Evolutionary conservation across 2,329 filamentous ascomycete genomes (phyloP).

Genomic region (Scytalidium lignicola): DNA sequence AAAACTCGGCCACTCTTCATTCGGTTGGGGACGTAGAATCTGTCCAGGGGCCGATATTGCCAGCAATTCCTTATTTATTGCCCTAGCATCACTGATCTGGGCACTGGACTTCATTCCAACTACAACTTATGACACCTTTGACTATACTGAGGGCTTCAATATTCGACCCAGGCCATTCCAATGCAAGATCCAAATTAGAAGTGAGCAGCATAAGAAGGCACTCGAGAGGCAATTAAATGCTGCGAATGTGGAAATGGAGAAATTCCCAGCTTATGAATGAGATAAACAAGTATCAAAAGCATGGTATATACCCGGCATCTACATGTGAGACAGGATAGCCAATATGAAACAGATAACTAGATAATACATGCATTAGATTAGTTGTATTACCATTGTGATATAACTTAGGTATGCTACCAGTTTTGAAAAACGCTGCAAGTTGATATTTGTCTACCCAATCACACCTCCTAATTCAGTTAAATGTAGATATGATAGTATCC

Average conservation of each 20-base stretch:
- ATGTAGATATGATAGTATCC: too few relatives aligned
- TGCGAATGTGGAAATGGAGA: slow-evolving; percentile 20
- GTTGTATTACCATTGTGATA: not conserved
- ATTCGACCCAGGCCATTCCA: slow-evolving; percentile 29
- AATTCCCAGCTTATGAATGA: slow-evolving; percentile 17
- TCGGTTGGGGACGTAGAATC: slow-evolving; percentile 38
- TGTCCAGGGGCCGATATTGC: slow-evolving; percentile 55
- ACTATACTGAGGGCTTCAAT: slow-evolving; percentile 29
- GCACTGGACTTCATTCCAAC: slow-evolving; percentile 35
- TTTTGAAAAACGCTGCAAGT: too few relatives aligned
- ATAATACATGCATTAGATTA: not conserved
- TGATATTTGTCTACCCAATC: too few relatives aligned
- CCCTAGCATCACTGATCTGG: slow-evolving; percentile 47
- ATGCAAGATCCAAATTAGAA: slow-evolving; percentile 26
- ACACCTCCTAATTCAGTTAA: too few relatives aligned
- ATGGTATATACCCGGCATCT: too few relatives aligned
- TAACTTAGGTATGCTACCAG: too few relatives aligned
- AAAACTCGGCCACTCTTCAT: slow-evolving; percentile 28
- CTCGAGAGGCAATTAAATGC: slow-evolving; percentile 27
- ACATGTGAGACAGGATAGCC: too few relatives aligned
- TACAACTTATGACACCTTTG: slow-evolving; percentile 16
- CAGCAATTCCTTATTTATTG: slow-evolving; percentile 42
- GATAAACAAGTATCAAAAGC: not conserved
- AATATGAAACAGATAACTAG: not conserved
- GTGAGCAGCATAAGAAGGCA: slow-evolving; percentile 25